phyloP scores from a whole-genome alignment of 2,329 filamentous ascomycete genomes.

The Zasmidium cellare region DNA sequence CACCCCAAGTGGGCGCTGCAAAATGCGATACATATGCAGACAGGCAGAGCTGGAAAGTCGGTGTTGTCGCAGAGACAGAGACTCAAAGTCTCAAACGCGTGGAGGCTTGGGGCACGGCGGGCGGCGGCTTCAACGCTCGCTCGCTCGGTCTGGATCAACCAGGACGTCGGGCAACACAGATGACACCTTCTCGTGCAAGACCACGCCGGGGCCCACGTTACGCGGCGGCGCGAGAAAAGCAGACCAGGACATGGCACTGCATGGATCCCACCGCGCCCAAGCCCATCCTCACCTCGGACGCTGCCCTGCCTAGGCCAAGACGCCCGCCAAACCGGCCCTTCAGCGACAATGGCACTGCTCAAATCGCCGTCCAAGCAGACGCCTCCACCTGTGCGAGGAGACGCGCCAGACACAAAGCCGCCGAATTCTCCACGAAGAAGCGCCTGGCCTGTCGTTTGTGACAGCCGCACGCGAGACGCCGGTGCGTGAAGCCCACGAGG shows the following conservation, averaged over 20 bases:
- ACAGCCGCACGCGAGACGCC: neutral
- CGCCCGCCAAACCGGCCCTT: neutral
- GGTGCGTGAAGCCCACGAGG: conserved; percentile 3
- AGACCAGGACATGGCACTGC: neutral
- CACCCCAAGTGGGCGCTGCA: neutral
- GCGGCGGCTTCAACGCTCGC: neutral
- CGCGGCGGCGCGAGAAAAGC: conserved; percentile 1
- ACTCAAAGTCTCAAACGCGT: neutral
- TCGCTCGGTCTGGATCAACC: neutral
- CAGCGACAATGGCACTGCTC: neutral
- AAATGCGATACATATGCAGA: neutral
- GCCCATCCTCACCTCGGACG: neutral
- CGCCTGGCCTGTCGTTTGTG: neutral
- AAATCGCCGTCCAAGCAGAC: neutral
- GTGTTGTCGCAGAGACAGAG: neutral
- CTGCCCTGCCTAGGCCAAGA: neutral
- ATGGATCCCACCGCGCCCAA: neutral
- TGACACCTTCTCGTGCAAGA: neutral
- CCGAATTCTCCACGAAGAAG: neutral
- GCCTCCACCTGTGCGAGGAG: neutral
- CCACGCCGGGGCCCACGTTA: neutral
- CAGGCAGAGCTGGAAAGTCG: neutral
- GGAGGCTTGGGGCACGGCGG: too few relatives aligned
- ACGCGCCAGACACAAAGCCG: neutral
- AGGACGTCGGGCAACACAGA: conserved; percentile 4